Base-by-base conservation (phyloP, 768 basidiomycete species). In the Melanogaster broomeanus region DNA sequence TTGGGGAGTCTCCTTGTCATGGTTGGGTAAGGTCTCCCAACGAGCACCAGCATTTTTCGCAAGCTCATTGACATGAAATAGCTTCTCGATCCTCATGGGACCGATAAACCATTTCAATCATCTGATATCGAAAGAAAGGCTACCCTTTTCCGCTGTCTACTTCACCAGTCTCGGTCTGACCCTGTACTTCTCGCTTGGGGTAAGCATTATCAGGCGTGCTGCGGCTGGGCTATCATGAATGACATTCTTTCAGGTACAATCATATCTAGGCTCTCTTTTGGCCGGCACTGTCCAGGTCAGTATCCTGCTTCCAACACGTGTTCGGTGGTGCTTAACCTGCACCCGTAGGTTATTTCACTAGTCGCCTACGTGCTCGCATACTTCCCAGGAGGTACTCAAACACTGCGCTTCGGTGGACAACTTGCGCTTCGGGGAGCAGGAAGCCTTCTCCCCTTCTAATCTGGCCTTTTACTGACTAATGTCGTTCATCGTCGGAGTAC, bases 71-170 rank as follows among this genome's bases (percentile, higher is more conserved):
- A 47, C 22, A 4, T 28, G 22, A 13, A 45, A 24, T 44, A 91
- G 90, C 15, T 92, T 92, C 67, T 85, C 89, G 16, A 81, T 91
- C n/a, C 80, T 91, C 53, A 81, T 90, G 49, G 96, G 96, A 6
- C 96, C 96, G 28, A 72, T 93, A 69, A 93, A 92, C 63, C 96
- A 98, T 70, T 37, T 92, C 57, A 95, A 93, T 70, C 97, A 99
- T 64, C 78, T 92, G 46, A 52, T 88, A 24, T 88, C 92, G 4
- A 79, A 79, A 67, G 91, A 95, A 62, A 82, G 93, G 25, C 77
- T 96, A 15, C 91, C 91, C 0, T 95, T 96, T 72, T 85, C 88
- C 21, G 62, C 77, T 30, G 79, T 93, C 6, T 99, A 98, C 71
- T 82, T 99, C 58, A 73, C 75, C 24, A 93, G 90, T 49, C 75